Conservation (phyloP, 2,329 filamentous ascomycete genomes). For the Aspergillus piperis region DNA sequence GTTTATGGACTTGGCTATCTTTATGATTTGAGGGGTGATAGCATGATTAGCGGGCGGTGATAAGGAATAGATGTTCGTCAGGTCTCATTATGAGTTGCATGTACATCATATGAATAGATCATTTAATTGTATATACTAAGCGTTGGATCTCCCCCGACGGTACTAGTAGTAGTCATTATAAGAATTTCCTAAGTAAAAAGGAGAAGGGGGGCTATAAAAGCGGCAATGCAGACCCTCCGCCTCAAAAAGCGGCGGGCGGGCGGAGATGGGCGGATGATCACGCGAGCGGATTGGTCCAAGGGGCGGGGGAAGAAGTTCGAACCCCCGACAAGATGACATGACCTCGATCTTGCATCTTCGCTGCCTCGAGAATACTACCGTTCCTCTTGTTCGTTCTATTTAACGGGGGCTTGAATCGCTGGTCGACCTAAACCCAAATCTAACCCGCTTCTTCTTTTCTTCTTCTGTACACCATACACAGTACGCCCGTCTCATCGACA, state of each 20-base stretch:
- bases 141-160: too few relatives aligned
- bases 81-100: background rate
- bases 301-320: background rate
- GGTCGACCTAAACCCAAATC: background rate
- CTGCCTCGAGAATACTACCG: background rate
- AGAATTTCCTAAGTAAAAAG: background rate
- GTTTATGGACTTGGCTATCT: background rate
- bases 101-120: background rate
- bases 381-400: background rate
- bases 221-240: background rate
- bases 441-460: background rate
- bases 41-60: background rate
- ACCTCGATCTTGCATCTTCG: conserved; percentile 7
- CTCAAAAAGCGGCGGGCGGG: background rate
- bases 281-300: conserved; percentile 3
- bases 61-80: background rate
- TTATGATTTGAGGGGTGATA: background rate
- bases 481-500: background rate
- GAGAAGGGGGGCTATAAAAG: background rate
- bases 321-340: background rate
- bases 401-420: conserved; percentile 3
- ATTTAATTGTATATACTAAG: background rate
- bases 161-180: too few relatives aligned
- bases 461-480: background rate
- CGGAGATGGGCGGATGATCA: conserved; percentile 7